Evolutionary conservation across 179 eudicot genomes (phyloP), one percentile per base, ranked within the genome.

Genomic region (Heliamphora ciliata): DNA sequence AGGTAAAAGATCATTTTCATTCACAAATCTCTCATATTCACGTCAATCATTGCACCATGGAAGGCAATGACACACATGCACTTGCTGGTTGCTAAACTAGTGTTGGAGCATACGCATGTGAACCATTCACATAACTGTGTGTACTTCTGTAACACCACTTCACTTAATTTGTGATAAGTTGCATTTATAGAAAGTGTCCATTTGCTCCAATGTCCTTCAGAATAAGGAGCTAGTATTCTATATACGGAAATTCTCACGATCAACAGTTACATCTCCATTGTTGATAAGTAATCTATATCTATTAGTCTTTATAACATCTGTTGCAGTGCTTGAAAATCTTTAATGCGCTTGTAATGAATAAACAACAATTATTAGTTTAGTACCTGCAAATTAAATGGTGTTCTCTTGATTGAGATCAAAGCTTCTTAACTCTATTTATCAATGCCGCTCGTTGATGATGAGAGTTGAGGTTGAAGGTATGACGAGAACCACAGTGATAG

Each of bases 1-100:
- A 84, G 88, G 89, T 87, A 31, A 75, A 21, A 1, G 14, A 21
- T 31, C 63, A 1, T 17, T 79, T 55, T n/a, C 17, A 10, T 63
- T 14, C 79, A 31, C 14, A 76, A 56, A 52, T 52, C 52, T 74
- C 3, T 75, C 21, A 54, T 76, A 50, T 50, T 47, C 15, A 24
- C 64, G 31, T 76, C 18, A 24, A 31, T 76, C 6, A 21, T 76
- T 17, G 31, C 18, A 9, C 8, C 44, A 54, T 6, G 15, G 31
- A 56, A 24, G 51, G 11, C n/a, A 13, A 44, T 21, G 4, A 50
- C 40, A 74, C 60, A 66, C 71, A 6, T 24, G n/a, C 69, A 65
- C 4, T n/a, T 31, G 40, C 40, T 31, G 40, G 40, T 31, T 31
- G 40, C 40, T 31, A 31, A 31, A 31, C 40, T 31, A 31, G 40